These are phyloP conservation scores for Mrakia gelida DNA, from an alignment of 768 basidiomycete species.

Conservation along the genomic window DNA sequence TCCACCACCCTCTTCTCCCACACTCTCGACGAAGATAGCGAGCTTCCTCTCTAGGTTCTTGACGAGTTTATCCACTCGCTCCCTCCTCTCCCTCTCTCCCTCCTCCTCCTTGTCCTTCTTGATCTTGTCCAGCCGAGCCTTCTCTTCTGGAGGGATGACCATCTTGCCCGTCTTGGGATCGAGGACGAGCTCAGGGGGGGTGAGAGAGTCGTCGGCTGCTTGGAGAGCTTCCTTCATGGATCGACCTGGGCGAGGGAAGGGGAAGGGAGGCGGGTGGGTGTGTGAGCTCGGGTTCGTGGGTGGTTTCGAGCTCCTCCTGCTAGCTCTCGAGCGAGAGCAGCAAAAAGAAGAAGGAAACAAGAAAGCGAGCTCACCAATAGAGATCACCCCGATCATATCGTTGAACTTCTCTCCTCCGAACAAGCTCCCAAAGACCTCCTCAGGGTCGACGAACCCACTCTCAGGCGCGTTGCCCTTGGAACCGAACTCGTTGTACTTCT, in stretches of 20 bases:
- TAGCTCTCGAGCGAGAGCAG: too few species aligned
- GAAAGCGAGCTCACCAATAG: constrained; percentile 17
- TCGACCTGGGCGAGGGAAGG: constrained; percentile 5
- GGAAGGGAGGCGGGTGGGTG: neutral
- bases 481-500: constrained; percentile 33
- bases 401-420: constrained; percentile 31
- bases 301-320: too few species aligned
- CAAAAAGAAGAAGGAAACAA: neutral
- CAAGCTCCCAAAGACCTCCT: constrained; percentile 26
- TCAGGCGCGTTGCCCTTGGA: constrained; percentile 5
- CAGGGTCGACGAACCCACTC: constrained; percentile 20
- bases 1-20: constrained; percentile 21
- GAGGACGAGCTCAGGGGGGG: constrained; percentile 1
- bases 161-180: constrained; percentile 33
- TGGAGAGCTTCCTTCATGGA: constrained; percentile 33
- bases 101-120: constrained; percentile 35
- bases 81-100: constrained; percentile 24
- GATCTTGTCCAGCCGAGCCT: constrained; percentile 35
- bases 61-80: constrained; percentile 43
- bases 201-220: constrained; percentile 25
- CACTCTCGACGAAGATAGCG: constrained; percentile 43
- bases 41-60: constrained; percentile 42
- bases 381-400: constrained; percentile 31
- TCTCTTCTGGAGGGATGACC: constrained; percentile 28
- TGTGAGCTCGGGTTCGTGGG: neutral